Base-by-base conservation (phyloP, 495 filamentous ascomycete genomes). In the Beverwykella pulmonaria region DNA sequence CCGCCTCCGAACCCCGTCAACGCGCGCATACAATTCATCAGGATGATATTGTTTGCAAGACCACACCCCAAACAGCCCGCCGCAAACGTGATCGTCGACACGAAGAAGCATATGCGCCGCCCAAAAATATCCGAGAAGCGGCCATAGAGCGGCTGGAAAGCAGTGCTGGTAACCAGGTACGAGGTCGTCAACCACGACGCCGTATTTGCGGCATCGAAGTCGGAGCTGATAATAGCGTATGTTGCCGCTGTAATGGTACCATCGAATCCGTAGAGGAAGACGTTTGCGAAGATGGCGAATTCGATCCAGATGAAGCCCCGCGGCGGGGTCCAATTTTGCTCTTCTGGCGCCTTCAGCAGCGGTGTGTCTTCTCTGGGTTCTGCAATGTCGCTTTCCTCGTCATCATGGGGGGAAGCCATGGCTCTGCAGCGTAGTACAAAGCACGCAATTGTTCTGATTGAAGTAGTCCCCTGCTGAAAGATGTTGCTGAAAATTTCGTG, bases 241-340 rank as follows among this genome's bases (percentile, higher is more conserved):
- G 86, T 88, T 10, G 86, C 82, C 0, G 86, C 86, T 0, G 85
- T 88, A 70, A 88, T 88, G 20, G 86, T 89, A 14, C 85, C 82
- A 65, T 88, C 86, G 65, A 88, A 88, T 8, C 85, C 87, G 30
- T 82, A 81, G 14, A 89, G 80, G 53, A 89, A 88, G 3, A 89
- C 85, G 53, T 88, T 87, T 25, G 84, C 80, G 80, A 88, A 75
- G 74, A 54, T 61, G 77, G 79, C 80, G 23, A 82, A 57, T 73
- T 82, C 74, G 20, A 82, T 81, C 79, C 76, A 78, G 17, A 80
- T 20, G 48, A 82, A 81, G 0, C 79, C 79, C 17, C 50, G 59
- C 0, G 79, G 79, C 2, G 79, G 74, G 15, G 70, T 79, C 80
- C 80, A 82, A 27, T 57, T 57, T 2, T 56, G 2, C 53, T 19